Evolutionary conservation across 2,329 filamentous ascomycete genomes (phyloP).

Genomic region (Curvularia sp.): DNA sequence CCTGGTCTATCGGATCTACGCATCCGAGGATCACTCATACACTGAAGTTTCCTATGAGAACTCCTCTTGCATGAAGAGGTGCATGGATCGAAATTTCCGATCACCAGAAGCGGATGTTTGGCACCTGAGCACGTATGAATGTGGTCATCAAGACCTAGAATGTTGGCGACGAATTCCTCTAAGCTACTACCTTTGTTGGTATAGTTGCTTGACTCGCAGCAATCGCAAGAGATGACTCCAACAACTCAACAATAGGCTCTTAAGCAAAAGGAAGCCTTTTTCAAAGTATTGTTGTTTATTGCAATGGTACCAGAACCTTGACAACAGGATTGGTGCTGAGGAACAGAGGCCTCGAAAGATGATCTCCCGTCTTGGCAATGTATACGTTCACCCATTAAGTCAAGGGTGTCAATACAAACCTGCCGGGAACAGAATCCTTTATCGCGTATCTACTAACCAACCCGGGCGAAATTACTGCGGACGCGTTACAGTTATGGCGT

Average conservation of each 20-base stretch:
- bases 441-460: background rate
- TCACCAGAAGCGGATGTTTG: background rate
- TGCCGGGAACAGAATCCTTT: slow-evolving; percentile 18
- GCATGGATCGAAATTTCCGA: background rate
- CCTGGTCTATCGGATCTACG: slow-evolving; percentile 1
- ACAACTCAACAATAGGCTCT: background rate
- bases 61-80: background rate
- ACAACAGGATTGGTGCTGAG: background rate
- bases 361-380: background rate
- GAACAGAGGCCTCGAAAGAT: background rate
- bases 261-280: background rate
- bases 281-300: too few relatives aligned
- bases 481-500: background rate
- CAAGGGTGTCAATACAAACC: slow-evolving; percentile 4
- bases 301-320: background rate
- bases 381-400: background rate
- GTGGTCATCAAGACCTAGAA: background rate
- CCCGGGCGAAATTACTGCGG: background rate
- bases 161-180: background rate
- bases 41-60: background rate
- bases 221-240: background rate
- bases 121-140: background rate
- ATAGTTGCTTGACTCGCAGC: background rate
- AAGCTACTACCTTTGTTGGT: background rate
- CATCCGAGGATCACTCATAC: slow-evolving; percentile 1